Evolutionary conservation across 2,329 filamentous ascomycete species (phyloP), one percentile per base, ranked within the genome.

Genomic region (Diaporthe capsici): DNA sequence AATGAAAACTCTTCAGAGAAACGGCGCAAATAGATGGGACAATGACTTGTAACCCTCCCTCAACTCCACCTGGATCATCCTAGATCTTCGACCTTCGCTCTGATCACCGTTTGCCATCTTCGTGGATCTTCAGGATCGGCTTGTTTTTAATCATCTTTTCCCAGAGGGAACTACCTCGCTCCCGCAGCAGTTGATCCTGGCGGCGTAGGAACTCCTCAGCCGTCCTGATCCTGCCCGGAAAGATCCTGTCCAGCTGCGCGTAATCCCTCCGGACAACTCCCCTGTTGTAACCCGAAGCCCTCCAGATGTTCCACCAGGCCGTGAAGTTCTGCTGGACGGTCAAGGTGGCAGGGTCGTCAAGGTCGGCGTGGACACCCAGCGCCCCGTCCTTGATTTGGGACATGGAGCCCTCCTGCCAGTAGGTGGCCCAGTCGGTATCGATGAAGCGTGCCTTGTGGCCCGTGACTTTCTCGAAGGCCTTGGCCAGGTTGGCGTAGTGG

Each of bases 401-500:
- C 8, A 58, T 39, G 2, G 49, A 61, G 1, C 72, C 72, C 10
- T 44, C 49, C 42, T 7, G 47, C 71, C 71, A 67, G 60, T 73
- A 75, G 28, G 68, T 67, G 4, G 22, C 53, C 73, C 37, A 74
- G 22, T 63, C 55, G 34, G 80, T 73, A 44, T 80, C 76, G 22
- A 79, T 74, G 71, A 81, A 83, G 10, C 74, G 61, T 2, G 83
- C 82, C 20, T 77, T 76, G 51, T 82, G 79, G 15, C 83, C 82
- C 8, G 83, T 84, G 12, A 83, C 81, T 58, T 77, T 77, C 42
- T 77, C 79, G 68, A 84, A 84, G 1, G 82, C 80, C 31, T 67
- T 71, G 10, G 81, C 83, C 6, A 85, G 70, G 2, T 81, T 77
- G 22, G 78, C 53, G 72, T 81, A 82, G 39, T 60, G 60, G n/a